phyloP scores from a whole-genome alignment of 345 rosid genomes.

The Isatis tinctoria region DNA sequence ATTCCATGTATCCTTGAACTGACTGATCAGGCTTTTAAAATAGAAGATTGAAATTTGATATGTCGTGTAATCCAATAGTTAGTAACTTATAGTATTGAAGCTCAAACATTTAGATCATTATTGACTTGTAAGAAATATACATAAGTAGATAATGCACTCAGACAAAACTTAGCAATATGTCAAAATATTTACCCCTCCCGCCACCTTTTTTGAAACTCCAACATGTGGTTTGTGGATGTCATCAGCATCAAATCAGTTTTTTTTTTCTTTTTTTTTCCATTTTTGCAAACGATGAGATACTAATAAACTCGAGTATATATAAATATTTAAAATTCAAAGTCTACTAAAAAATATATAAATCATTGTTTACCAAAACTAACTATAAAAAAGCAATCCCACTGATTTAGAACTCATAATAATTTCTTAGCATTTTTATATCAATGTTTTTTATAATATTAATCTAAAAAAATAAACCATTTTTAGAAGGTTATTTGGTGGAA shows the following conservation, averaged over 20 bases:
- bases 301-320: neutral
- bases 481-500: no score
- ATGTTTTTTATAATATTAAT: no score
- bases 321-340: neutral
- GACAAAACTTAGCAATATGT: neutral
- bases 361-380: no score
- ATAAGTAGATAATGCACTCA: neutral
- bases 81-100: neutral
- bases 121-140: slow-evolving; percentile 3
- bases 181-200: slow-evolving; percentile 8
- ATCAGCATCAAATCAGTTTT: neutral
- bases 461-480: no score
- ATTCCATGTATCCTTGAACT: slow-evolving; percentile 5
- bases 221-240: neutral
- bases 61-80: slow-evolving; percentile 14
- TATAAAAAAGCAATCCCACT: no score
- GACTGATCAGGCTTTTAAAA: neutral
- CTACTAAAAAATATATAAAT: neutral
- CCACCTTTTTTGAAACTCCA: slow-evolving; percentile 5
- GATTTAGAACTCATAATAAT: no score
- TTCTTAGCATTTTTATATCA: no score
- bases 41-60: neutral
- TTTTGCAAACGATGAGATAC: neutral
- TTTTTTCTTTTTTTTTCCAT: neutral
- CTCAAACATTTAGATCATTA: neutral